phyloP scores from a whole-genome alignment of 208 protist genomes.

The Porcisia deanei region DNA sequence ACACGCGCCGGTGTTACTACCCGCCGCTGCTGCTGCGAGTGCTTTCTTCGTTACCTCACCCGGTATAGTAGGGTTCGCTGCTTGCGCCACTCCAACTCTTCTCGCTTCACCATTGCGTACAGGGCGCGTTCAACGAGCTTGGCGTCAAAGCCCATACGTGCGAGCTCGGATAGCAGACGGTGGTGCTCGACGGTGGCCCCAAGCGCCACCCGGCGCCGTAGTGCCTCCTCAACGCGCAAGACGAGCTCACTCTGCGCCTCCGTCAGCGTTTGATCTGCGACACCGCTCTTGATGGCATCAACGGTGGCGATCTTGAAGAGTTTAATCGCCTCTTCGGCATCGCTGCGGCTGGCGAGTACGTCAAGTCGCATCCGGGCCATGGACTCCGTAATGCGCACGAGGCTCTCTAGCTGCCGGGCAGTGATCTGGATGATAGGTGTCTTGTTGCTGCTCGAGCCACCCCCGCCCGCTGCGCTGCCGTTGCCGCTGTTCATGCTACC shows the following conservation, averaged over 20 bases:
- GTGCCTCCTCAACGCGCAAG: constrained; percentile 81
- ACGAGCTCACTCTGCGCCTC: constrained; percentile 86
- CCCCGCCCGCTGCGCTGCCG: constrained; percentile 6
- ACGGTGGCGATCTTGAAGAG: constrained; percentile 96
- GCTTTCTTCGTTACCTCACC: constrained; percentile 35
- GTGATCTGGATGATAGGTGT: constrained; percentile 95
- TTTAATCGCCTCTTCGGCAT: constrained; percentile 96
- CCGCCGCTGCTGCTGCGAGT: neutral
- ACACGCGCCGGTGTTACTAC: neutral
- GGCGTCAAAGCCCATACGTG: constrained; percentile 82
- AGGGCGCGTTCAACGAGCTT: constrained; percentile 86
- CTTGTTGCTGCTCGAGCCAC: constrained; percentile 31
- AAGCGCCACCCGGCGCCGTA: constrained; percentile 81
- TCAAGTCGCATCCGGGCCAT: constrained; percentile 96
- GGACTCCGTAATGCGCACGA: constrained; percentile 97
- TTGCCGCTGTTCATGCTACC: constrained; percentile 13
- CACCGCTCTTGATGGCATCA: constrained; percentile 90
- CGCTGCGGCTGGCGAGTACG: constrained; percentile 75
- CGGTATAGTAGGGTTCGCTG: constrained; percentile 84
- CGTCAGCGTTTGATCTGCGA: constrained; percentile 75
- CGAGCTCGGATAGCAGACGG: constrained; percentile 76
- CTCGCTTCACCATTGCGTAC: constrained; percentile 88
- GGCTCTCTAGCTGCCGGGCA: constrained; percentile 94
- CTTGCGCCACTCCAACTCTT: constrained; percentile 91
- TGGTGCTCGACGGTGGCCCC: constrained; percentile 87